Evolutionary conservation across 2,329 filamentous ascomycete species (phyloP).

Genomic region (Pseudocercospora vitis): DNA sequence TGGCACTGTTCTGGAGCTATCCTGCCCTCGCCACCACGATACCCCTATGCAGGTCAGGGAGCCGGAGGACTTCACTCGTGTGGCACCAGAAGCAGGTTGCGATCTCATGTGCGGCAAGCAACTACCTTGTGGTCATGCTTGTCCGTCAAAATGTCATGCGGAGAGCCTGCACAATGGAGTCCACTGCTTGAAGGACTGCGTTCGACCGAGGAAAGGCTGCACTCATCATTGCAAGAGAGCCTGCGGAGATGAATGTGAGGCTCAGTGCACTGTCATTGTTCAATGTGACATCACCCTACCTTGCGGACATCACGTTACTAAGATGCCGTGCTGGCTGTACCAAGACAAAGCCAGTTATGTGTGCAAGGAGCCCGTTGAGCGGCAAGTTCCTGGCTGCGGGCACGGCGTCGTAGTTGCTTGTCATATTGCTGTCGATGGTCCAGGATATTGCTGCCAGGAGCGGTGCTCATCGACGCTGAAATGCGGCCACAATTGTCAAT

Average conservation of each 20-base stretch:
- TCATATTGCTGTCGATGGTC: conserved; percentile 44
- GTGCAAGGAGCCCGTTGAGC: conserved; percentile 52
- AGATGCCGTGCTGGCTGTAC: conserved; percentile 31
- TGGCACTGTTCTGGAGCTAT: conserved; percentile 54
- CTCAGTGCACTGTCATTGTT: conserved; percentile 38
- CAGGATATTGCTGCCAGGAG: conserved; percentile 50
- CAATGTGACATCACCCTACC: conserved; percentile 32
- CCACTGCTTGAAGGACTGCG: conserved; percentile 45
- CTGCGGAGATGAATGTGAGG: conserved; percentile 47
- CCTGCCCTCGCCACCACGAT: conserved; percentile 62
- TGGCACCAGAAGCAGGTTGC: conserved; percentile 65
- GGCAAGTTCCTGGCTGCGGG: conserved; percentile 54
- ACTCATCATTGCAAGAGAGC: conserved; percentile 43
- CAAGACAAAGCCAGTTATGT: conserved; percentile 50
- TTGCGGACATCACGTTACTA: conserved; percentile 32
- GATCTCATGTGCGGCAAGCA: conserved; percentile 48
- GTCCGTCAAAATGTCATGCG: conserved; percentile 48
- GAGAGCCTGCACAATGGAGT: conserved; percentile 45
- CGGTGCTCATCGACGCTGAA: conserved; percentile 49
- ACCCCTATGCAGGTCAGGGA: conserved; percentile 51
- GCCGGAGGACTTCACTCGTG: conserved; percentile 58
- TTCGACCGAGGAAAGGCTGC: conserved; percentile 40
- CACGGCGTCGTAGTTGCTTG: conserved; percentile 58
- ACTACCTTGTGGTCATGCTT: conserved; percentile 49
- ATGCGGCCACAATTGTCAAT: conserved; percentile 62